These are phyloP conservation scores for Caryopteris hybrid DNA, from an alignment of 305 asterid genomes.

Conservation along the genomic window DNA sequence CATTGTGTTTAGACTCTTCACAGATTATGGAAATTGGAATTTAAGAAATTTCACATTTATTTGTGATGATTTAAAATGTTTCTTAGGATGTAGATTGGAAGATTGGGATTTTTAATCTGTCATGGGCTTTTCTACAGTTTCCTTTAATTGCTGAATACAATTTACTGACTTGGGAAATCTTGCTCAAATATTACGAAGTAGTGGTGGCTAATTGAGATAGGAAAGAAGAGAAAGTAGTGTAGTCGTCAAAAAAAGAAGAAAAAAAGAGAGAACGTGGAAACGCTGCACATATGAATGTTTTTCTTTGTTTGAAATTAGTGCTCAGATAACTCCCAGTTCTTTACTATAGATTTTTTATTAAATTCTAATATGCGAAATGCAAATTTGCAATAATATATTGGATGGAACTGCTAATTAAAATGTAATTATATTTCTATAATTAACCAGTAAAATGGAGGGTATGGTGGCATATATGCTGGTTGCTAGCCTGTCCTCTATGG, in stretches of 20 bases:
- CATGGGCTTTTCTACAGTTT: background rate
- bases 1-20: background rate
- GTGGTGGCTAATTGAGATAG: too few relatives aligned
- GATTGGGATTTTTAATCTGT: background rate
- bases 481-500: too few relatives aligned
- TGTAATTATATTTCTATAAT: too few relatives aligned
- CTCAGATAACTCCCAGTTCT: background rate
- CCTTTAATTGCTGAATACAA: background rate
- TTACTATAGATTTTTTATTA: background rate
- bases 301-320: background rate
- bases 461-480: too few relatives aligned
- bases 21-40: background rate
- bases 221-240: background rate
- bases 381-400: background rate
- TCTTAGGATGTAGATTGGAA: background rate
- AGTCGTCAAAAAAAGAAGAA: too few relatives aligned
- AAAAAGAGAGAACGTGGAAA: too few relatives aligned
- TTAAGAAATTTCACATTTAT: background rate
- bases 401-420: conserved; percentile 6
- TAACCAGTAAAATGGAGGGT: too few relatives aligned
- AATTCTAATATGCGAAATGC: background rate
- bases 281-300: background rate
- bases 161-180: background rate
- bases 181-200: background rate
- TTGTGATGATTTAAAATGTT: background rate